Base-by-base conservation (phyloP, 2,329 filamentous ascomycete species). In the Teratosphaeria pseudoeucalypti region DNA sequence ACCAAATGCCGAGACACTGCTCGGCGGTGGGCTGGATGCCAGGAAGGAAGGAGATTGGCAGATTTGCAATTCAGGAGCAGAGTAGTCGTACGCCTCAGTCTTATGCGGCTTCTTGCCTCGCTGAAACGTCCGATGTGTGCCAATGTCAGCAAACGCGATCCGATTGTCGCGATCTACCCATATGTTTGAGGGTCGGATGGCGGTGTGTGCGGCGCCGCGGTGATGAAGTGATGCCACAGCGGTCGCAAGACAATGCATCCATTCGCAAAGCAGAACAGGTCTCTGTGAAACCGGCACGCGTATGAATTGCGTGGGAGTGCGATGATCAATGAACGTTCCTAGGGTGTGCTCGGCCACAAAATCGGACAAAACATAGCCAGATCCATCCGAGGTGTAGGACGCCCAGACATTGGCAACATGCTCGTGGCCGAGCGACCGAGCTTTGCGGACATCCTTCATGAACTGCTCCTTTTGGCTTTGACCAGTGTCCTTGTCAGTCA, bases 161-260 rank as follows among this genome's bases (percentile, higher is more conserved):
- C 82, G 78, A 64, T 89, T 86, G 61, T 82, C 78, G 61, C 78
- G 76, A 65, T 86, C 83, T 65, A 90, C 82, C 66, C 88, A 78
- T 27, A 91, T 79, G 10, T 86, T 87, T 0, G 86, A 86, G 1
- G 87, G 88, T 62, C 83, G 84, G 69, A 92, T 89, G 55, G 83
- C 84, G 26, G 82, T 81, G 66, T 91, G 87, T 2, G 82, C 81
- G 27, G 83, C 79, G 1, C 84, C 83, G 55, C 80, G 80, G 62
- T 79, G 80, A 68, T 91, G 88, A 2, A 91, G 74, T 62, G 82
- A 87, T 57, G 85, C 82, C 16, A 90, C 69, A 1, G 86, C 85
- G 69, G 89, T 85, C 49, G 81, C 79, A 3, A 91, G 78, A 69
- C 88, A 91, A 67, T 88, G 84, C 67, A 90, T 82, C 88, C 88